Base-by-base conservation (phyloP, 176 grass and related monocot species). In the Aegilops bicornis region DNA sequence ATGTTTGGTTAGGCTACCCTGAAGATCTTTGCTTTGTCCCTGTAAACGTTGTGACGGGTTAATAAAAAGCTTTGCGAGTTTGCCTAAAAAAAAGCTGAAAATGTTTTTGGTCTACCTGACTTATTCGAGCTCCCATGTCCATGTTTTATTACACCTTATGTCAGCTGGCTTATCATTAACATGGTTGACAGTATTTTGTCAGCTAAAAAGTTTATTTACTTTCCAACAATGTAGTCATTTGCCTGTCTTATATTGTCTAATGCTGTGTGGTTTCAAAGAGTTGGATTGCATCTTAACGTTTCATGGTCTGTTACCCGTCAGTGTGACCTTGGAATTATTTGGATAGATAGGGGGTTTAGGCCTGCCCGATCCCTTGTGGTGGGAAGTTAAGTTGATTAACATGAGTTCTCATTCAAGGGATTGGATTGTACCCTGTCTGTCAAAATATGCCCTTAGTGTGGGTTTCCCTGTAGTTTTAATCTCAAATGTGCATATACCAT, bases 91-190 rank as follows among this genome's bases (percentile, higher is more conserved):
- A 39, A 8, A 43, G 40, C 14, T 47, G 60, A 45, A 45, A 87
- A 29, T 81, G 47, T 68, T 84, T 77, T 45, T 82, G 47, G 35
- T 37, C 69, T 13, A 23, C 60, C 31, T 12, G 47, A 82, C 70
- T 82, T 82, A 33, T 82, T 71, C 11, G 39, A 52, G 40, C 63
- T 69, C 43, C 22, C 32, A 16, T 48, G 40, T 48, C 27, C 59
- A 67, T 66, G 16, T 17, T 52, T 52, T 52, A 52, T 72, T 79
- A n/a, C 42, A 33, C 19, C 9, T 20, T 35, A 39, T 82, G 82
- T 47, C 31, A 45, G 39, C 31, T 52, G 30, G 42, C 9, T 25
- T 27, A 61, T 60, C 6, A 35, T 81, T 85, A 11, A 54, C 83
- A 45, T 42, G 25, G 56, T 69, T 73, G 64, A 67, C 35, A 20